Evolutionary conservation across 352 stramenopile genomes (phyloP).

Genomic region (Phytophthora pluvialis): DNA sequence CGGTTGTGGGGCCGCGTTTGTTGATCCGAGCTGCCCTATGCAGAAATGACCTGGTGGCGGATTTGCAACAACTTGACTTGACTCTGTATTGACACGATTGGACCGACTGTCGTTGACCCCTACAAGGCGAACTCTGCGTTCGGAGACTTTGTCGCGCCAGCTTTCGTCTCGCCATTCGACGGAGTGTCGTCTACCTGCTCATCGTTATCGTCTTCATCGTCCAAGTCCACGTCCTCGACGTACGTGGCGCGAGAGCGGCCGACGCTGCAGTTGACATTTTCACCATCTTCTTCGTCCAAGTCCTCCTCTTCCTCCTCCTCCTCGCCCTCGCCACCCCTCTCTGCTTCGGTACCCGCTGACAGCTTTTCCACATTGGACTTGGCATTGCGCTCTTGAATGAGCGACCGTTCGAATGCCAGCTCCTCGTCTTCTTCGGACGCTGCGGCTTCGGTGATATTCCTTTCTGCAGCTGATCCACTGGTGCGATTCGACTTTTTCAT

Average conservation of each 20-base stretch:
- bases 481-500: slow-evolving; percentile 25
- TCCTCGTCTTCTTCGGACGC: slow-evolving; percentile 38
- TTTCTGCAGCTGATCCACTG: slow-evolving; percentile 10
- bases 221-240: slow-evolving; percentile 36
- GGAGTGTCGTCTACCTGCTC: slow-evolving; percentile 2
- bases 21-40: no score
- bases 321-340: slow-evolving; percentile 44
- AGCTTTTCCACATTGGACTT: slow-evolving; percentile 23
- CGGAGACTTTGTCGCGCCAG: neutral
- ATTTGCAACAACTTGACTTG: no score
- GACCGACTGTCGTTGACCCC: no score
- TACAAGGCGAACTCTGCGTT: no score
- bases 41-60: no score
- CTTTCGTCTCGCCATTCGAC: neutral
- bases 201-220: slow-evolving; percentile 35
- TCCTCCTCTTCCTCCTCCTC: slow-evolving; percentile 39
- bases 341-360: slow-evolving; percentile 12
- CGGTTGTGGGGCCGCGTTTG: no score
- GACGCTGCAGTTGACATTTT: slow-evolving; percentile 27
- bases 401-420: slow-evolving; percentile 47
- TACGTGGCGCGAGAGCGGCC: slow-evolving; percentile 21
- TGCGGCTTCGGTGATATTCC: slow-evolving; percentile 22
- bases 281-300: slow-evolving; percentile 39
- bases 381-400: slow-evolving; percentile 34
- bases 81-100: no score